Evolutionary conservation across 768 basidiomycete species (phyloP).

Genomic region (Leccinellum luteum): DNA sequence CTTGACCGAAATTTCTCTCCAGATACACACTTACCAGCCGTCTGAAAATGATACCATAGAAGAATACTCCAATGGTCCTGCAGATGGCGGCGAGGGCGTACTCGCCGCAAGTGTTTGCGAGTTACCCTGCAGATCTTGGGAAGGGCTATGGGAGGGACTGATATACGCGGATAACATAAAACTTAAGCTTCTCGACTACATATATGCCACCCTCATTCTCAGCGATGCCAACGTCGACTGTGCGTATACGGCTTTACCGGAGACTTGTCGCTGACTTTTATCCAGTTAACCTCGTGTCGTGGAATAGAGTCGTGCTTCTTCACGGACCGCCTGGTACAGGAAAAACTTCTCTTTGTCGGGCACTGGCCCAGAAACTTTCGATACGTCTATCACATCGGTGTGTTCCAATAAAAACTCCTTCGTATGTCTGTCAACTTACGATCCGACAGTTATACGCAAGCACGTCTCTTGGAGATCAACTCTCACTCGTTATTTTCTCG

Average conservation of each 20-base stretch:
- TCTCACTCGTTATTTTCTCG: constrained; percentile 97
- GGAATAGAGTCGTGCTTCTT: constrained; percentile 92
- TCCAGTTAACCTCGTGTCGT: constrained; percentile 84
- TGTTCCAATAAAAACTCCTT: constrained; percentile 15
- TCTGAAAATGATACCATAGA: constrained; percentile 63
- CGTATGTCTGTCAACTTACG: not conserved
- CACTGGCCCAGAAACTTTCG: constrained; percentile 92
- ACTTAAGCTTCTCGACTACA: constrained; percentile 85
- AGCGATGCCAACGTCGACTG: constrained; percentile 86
- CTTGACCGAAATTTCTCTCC: constrained; percentile 58
- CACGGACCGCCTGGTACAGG: constrained; percentile 98
- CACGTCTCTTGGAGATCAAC: constrained; percentile 93
- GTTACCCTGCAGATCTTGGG: constrained; percentile 78
- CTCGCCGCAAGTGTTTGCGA: constrained; percentile 90
- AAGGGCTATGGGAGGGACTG: constrained; percentile 91
- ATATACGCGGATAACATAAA: constrained; percentile 87
- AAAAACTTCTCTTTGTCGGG: constrained; percentile 93
- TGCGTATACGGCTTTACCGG: constrained; percentile 36
- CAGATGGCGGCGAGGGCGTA: constrained; percentile 61
- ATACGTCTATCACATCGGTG: constrained; percentile 86
- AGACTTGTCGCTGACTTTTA: constrained; percentile 6
- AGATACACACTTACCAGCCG: constrained; percentile 89
- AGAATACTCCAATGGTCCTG: constrained; percentile 65
- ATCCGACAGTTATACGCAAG: constrained; percentile 68
- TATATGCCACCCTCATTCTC: constrained; percentile 90